Base-by-base conservation (phyloP, 495 filamentous ascomycete genomes). In the Podospora pseudoanserina region DNA sequence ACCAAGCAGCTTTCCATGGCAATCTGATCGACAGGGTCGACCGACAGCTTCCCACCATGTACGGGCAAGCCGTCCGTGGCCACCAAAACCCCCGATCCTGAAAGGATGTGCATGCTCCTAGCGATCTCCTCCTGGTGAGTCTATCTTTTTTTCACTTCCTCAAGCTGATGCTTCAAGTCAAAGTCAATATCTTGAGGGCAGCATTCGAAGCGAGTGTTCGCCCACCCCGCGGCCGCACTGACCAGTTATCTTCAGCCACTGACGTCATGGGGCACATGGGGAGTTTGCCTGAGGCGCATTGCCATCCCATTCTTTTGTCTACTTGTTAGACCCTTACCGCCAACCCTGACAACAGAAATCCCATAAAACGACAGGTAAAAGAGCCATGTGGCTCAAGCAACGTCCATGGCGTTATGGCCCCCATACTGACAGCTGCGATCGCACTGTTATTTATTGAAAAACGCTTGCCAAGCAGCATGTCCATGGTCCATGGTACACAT, bases 11-110 rank as follows among this genome's bases (percentile, higher is more conserved):
- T 49, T 49, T 49, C 15, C 39, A 1, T 18, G 16, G 23, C 26
- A 28, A 39, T 20, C 32, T 49, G 61, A 63, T 63, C 61, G 61
- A 49, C 61, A 63, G 61, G 61, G 61, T 63, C 30, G 6, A 44
- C 13, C 20, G 27, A 63, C 61, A 4, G 39, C 28, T 49, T 18
- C 61, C 6, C 32, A 9, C 30, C 34, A 26, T 62, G 1, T 27
- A 11, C 18, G 11, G 26, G 20, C 34, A 63, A 27, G 34, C 61
- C 61, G 61, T 32, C 32, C 23, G 23, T 23, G 23, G 23, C 23
- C 23, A 1, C 23, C 23, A 23, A 61, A 28, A 61, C 11, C 7
- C 23, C 59, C 20, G 59, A 19, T 63, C 26, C 16, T 2, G 19
- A n/a, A 61, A 39, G 18, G 32, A 16, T 58, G 26, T 58, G 7